These are phyloP conservation scores for Ceriops tagal DNA, from an alignment of 345 rosid species.

Conservation along the genomic window DNA sequence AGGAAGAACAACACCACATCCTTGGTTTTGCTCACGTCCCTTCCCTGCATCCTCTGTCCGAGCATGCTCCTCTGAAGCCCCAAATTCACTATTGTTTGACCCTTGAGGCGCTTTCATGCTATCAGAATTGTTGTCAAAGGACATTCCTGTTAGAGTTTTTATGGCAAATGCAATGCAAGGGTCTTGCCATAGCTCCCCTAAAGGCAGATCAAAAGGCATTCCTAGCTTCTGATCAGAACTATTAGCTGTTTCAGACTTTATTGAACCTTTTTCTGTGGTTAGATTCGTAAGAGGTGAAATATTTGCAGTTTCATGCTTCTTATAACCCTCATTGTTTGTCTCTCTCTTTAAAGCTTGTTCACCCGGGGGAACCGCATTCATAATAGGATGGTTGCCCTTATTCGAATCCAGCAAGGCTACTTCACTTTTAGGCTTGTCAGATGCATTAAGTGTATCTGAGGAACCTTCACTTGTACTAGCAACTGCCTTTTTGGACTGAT, in stretches of 20 bases:
- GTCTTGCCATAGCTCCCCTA: constrained; percentile 74
- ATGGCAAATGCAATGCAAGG: constrained; percentile 99
- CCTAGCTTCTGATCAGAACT: constrained; percentile 28
- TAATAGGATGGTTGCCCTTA: constrained; percentile 24
- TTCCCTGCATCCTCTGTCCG: constrained; percentile 19
- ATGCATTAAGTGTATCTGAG: constrained; percentile 20
- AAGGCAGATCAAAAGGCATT: constrained; percentile 41
- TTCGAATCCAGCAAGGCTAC: constrained; percentile 9
- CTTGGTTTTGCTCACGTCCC: constrained; percentile 19
- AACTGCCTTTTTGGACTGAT: constrained; percentile 26
- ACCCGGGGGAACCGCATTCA: constrained; percentile 10
- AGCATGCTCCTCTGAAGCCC: constrained; percentile 20
- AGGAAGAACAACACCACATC: constrained; percentile 12
- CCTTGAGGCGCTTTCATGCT: constrained; percentile 29
- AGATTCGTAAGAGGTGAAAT: constrained; percentile 12
- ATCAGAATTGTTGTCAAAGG: constrained; percentile 41
- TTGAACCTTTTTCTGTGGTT: constrained; percentile 7
- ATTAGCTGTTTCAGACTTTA: constrained; percentile 14
- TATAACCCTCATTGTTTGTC: constrained; percentile 11
- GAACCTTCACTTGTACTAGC: constrained; percentile 19
- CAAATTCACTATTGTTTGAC: constrained; percentile 27
- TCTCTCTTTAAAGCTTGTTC: constrained; percentile 24
- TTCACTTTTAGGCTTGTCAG: constrained; percentile 15
- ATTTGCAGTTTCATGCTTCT: constrained; percentile 14
- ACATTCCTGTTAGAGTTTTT: constrained; percentile 71